Conservation (phyloP, 2,329 filamentous ascomycete genomes). For the Penicillium carneum region DNA sequence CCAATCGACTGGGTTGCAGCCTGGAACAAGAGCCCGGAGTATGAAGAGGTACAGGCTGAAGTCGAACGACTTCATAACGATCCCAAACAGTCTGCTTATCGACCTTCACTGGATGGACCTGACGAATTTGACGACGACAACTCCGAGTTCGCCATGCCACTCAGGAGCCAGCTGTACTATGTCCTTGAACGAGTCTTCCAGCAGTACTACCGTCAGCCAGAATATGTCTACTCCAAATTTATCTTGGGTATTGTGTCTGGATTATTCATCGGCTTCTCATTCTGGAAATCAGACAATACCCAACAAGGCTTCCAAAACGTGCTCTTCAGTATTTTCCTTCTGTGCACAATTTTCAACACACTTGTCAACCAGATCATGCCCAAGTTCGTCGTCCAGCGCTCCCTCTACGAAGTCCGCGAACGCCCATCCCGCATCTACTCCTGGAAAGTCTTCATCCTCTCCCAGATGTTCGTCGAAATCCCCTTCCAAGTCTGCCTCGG, state of each 20-base stretch:
- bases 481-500: slow-evolving; percentile 71
- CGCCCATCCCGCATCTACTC: slow-evolving; percentile 81
- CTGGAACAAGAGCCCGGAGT: slow-evolving; percentile 67
- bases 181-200: slow-evolving; percentile 77
- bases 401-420: slow-evolving; percentile 82
- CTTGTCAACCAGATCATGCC: slow-evolving; percentile 70
- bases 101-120: slow-evolving; percentile 5
- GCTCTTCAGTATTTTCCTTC: slow-evolving; percentile 82
- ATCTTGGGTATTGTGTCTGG: slow-evolving; percentile 65
- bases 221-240: slow-evolving; percentile 82
- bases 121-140: slow-evolving; percentile 53
- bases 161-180: slow-evolving; percentile 67
- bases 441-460: slow-evolving; percentile 85
- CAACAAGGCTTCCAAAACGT: slow-evolving; percentile 82
- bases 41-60: slow-evolving; percentile 61
- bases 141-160: slow-evolving; percentile 77
- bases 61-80: slow-evolving; percentile 61
- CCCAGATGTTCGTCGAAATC: slow-evolving; percentile 81
- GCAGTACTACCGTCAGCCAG: slow-evolving; percentile 84
- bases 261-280: slow-evolving; percentile 82
- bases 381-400: slow-evolving; percentile 79
- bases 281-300: slow-evolving; percentile 73
- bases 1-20: slow-evolving; percentile 66
- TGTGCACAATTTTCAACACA: slow-evolving; percentile 62
- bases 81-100: slow-evolving; percentile 61